Evolutionary conservation across 1,284 basidiomycete genomes (phyloP), one percentile per base, ranked within the genome.

Genomic region (Malassezia japonica): DNA sequence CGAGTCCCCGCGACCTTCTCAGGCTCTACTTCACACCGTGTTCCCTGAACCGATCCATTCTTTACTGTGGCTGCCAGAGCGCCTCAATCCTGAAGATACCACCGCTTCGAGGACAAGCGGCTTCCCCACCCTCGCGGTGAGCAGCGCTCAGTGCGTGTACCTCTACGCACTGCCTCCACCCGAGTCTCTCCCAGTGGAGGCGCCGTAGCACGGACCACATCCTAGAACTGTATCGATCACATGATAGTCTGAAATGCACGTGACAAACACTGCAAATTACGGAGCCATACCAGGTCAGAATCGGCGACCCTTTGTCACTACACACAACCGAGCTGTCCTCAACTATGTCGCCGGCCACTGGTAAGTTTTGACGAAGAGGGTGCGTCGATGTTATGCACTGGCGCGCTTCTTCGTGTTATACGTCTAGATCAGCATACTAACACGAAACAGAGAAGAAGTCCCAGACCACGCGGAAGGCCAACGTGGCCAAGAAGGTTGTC

Each of bases 401-500:
- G n/a, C n/a, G n/a, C n/a, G n/a, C n/a, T n/a, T n/a, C n/a, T n/a
- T n/a, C n/a, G n/a, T n/a, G n/a, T n/a, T n/a, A n/a, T n/a, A n/a
- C n/a, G n/a, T n/a, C 21, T 16, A 15, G 38, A 40, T n/a, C 16
- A 24, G 20, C 28, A 41, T 48, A 39, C 46, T 48, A 41, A 48
- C 46, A 35, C 29, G 18, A 24, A 18, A 8, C 46, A 48, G 46
- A 52, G 16, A 52, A 47, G 50, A 52, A 46, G 43, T 29, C 27
- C 16, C 21, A 34, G 38, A 27, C 43, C 25, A 52, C 43, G 44
- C 44, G 44, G 45, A 52, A 52, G 50, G 89, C 90, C 70, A 87
- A 89, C 79, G 79, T 84, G 48, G 91, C 91, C 55, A 95, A 91
- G 81, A 96, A 96, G 81, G 89, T 91, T 25, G 90, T 85, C 56